phyloP scores from a whole-genome alignment of 176 grass and related monocot genomes.

The Carex kokanica region DNA sequence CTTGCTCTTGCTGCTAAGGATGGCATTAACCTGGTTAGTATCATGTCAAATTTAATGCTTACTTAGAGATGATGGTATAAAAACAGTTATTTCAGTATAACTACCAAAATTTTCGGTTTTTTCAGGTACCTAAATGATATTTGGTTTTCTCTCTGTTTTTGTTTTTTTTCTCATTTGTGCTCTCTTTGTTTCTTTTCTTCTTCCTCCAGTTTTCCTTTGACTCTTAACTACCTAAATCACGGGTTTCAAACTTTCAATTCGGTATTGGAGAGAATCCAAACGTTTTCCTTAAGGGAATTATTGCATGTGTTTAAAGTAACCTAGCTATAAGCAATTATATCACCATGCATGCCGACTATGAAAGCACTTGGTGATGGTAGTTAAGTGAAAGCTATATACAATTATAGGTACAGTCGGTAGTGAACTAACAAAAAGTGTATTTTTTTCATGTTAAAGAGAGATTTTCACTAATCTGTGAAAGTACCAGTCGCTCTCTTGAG shows the following conservation, averaged over 20 bases:
- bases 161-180: neutral
- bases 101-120: neutral
- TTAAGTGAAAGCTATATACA: neutral
- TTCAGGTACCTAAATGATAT: neutral
- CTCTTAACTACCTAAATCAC: neutral
- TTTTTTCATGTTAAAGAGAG: neutral
- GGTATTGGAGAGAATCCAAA: neutral
- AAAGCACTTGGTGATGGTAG: slow-evolving; percentile 7
- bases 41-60: slow-evolving; percentile 3
- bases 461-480: neutral
- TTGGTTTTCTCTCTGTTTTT: neutral
- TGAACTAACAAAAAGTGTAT: neutral
- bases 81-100: too few relatives aligned
- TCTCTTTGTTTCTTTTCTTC: neutral
- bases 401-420: neutral
- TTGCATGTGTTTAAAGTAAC: neutral
- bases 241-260: neutral
- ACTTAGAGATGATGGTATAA: too few relatives aligned
- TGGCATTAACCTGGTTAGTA: slow-evolving; percentile 60
- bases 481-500: slow-evolving; percentile 22
- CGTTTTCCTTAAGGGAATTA: neutral
- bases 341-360: neutral
- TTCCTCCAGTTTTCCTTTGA: neutral
- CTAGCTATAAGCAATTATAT: neutral
- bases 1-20: slow-evolving; percentile 75